Conservation (phyloP, 495 filamentous ascomycete genomes). For the Penicillium turbatum region DNA sequence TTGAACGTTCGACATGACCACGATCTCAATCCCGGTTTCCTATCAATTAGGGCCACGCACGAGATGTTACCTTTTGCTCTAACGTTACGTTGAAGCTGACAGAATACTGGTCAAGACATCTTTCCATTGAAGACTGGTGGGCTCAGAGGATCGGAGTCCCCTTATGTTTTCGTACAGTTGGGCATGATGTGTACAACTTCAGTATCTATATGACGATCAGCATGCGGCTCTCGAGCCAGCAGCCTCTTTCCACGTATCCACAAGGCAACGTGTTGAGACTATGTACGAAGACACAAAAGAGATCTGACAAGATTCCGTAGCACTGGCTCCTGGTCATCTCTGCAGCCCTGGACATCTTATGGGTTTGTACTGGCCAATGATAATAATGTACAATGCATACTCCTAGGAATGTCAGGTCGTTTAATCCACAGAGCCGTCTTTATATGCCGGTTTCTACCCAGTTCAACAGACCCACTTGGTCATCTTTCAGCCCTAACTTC, state of each 20-base stretch:
- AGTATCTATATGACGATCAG: not conserved
- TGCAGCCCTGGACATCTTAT: not conserved
- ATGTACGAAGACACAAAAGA: not conserved
- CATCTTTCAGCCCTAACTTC: constrained; percentile 6
- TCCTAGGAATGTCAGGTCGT: not conserved
- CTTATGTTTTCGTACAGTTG: not conserved
- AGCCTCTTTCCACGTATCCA: not conserved
- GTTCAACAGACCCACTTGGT: not conserved
- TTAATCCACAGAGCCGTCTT: not conserved
- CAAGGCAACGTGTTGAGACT: not conserved
- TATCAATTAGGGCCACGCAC: not conserved
- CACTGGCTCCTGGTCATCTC: not conserved
- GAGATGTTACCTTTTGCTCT: constrained; percentile 1
- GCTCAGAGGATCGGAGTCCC: not conserved
- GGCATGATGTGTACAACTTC: not conserved
- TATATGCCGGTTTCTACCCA: not conserved
- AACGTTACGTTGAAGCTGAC: constrained; percentile 6
- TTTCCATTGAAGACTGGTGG: not conserved
- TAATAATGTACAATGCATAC: not conserved
- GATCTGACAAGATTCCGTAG: not conserved
- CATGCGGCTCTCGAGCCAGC: not conserved
- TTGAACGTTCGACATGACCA: no score
- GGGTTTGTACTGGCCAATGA: not conserved
- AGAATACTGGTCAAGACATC: not conserved
- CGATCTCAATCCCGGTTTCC: not conserved